Evolutionary conservation across 2,329 filamentous ascomycete species (phyloP).

Genomic region (Cordyceps javanica): DNA sequence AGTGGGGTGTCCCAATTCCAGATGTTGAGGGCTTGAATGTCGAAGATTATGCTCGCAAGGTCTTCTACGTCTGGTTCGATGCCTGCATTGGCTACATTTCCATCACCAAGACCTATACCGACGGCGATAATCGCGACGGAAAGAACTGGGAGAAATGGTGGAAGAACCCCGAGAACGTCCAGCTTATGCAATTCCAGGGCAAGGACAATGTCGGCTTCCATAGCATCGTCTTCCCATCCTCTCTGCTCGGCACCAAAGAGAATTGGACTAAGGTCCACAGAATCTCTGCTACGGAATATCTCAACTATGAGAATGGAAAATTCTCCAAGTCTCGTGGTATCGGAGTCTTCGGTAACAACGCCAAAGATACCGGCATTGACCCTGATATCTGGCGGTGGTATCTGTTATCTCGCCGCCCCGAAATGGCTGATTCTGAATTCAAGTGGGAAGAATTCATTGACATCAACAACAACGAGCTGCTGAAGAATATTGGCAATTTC

Average conservation of each 20-base stretch:
- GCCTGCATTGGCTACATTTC: conserved; percentile 93
- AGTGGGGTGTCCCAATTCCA: conserved; percentile 69
- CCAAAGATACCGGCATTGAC: conserved; percentile 76
- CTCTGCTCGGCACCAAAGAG: conserved; percentile 75
- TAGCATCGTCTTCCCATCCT: conserved; percentile 85
- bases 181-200: conserved; percentile 92
- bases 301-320: conserved; percentile 84
- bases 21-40: conserved; percentile 43
- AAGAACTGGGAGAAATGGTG: conserved; percentile 91
- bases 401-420: conserved; percentile 76
- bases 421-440: conserved; percentile 82
- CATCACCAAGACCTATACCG: conserved; percentile 84
- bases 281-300: conserved; percentile 78
- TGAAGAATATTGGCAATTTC: conserved; percentile 69
- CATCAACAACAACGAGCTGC: conserved; percentile 83
- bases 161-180: conserved; percentile 81
- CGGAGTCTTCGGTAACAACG: conserved; percentile 87
- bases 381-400: conserved; percentile 93
- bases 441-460: conserved; percentile 80
- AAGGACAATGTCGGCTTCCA: conserved; percentile 64
- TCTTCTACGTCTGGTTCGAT: conserved; percentile 92
- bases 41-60: conserved; percentile 54
- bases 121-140: conserved; percentile 35
- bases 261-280: conserved; percentile 88
- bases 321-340: conserved; percentile 88